Base-by-base conservation (phyloP, 1,139 yeast genomes). In the Barnettozyma hawaiiensis region DNA sequence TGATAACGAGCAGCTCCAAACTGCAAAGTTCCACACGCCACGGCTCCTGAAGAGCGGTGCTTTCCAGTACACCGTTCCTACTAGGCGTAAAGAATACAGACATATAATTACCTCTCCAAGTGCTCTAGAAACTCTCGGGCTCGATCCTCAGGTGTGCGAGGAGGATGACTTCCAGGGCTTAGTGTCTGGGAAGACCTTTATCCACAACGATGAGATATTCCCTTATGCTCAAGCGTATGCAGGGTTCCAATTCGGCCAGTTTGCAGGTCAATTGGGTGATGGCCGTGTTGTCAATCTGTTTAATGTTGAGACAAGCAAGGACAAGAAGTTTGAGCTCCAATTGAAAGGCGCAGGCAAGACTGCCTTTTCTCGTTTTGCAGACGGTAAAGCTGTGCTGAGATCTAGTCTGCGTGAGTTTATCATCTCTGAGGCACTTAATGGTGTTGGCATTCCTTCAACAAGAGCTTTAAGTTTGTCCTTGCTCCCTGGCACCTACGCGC, bases 181-280 rank as follows among this genome's bases (percentile, higher is more conserved):
- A 7, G 78, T 85, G 7, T 69, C 81, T 46, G 97, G 97, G 3
- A 70, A 79, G 46, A 58, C 63, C 28, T 62, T 75, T 24, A 54
- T 62, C 27, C 63, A 63, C 11, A 45, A 48, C 28, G 62, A 64
- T 1, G 67, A 65, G n/a, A 75, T 85, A 0, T 77, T 78, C 54
- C 97, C 97, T 0, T 90, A 85, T 64, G 78, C 96, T 7, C 90
- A 84, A 61, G 86, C 94, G 0, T 92, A 92, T 61, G 96, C 97
- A 1, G 98, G 98, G 1, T 87, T 85, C 73, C 98, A 92, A 59
- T 92, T 92, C 67, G 97, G 98, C 3, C 79, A 76, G 52, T 92
- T 92, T 78, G 97, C 97, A 0, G 97, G 97, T 1, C 98, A 92
- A 62, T 67, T 92, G 50, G 98, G 98, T 5, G 98, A 92, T 60